These are phyloP conservation scores for Globisporangium irregulare DNA, from an alignment of 352 stramenopile genomes.

Conservation along the genomic window DNA sequence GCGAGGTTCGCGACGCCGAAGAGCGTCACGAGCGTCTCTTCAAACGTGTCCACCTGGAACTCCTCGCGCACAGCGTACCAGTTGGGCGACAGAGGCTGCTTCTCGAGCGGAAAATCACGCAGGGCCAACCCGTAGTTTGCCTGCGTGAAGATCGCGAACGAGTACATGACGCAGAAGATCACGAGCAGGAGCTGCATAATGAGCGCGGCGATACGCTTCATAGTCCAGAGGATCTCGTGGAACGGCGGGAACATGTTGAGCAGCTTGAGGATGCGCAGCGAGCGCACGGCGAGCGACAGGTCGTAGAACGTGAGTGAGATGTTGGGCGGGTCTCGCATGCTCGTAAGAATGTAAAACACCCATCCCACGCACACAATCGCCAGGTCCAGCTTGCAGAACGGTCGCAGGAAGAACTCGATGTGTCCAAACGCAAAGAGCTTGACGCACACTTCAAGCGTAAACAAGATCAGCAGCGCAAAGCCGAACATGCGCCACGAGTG, in stretches of 20 bases:
- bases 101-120: constrained; percentile 48
- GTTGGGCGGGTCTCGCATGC: constrained; percentile 43
- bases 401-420: constrained; percentile 68
- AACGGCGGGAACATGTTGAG: constrained; percentile 83
- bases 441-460: constrained; percentile 67
- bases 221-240: constrained; percentile 81
- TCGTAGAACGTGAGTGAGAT: constrained; percentile 81
- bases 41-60: constrained; percentile 80
- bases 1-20: constrained; percentile 75
- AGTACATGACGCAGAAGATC: constrained; percentile 85
- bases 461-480: constrained; percentile 63
- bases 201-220: constrained; percentile 80
- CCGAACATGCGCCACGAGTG: constrained; percentile 69
- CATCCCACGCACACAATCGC: constrained; percentile 68
- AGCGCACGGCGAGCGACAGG: constrained; percentile 67
- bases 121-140: constrained; percentile 69
- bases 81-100: constrained; percentile 42
- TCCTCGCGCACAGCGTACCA: constrained; percentile 73
- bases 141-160: constrained; percentile 78
- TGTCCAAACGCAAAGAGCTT: constrained; percentile 84
- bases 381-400: constrained; percentile 79
- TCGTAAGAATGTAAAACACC: constrained; percentile 79
- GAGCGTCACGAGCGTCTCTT: constrained; percentile 70
- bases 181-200: constrained; percentile 75
- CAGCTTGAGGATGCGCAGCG: constrained; percentile 75